Evolutionary conservation across 805 yeast species (phyloP).

Genomic region (Saccharomyces paradoxus): DNA sequence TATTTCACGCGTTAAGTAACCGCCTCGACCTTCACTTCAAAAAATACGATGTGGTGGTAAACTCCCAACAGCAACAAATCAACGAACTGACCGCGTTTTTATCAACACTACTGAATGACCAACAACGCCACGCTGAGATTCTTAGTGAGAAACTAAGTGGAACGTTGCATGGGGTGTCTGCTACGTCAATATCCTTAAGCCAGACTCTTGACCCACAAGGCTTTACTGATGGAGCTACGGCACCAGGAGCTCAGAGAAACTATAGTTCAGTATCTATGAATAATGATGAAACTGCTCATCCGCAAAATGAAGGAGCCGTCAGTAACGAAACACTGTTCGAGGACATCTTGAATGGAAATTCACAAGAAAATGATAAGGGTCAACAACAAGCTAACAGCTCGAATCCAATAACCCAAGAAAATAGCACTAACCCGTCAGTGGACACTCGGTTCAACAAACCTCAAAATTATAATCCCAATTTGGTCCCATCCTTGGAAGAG

Average conservation of each 20-base stretch:
- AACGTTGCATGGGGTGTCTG: conserved; percentile 19
- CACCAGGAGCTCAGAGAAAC: neutral
- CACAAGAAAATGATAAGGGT: neutral
- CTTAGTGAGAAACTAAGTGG: conserved; percentile 21
- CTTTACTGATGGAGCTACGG: neutral
- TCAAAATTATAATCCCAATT: neutral
- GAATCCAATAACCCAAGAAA: neutral
- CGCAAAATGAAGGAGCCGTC: neutral
- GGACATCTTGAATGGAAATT: neutral
- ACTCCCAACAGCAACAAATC: conserved; percentile 29
- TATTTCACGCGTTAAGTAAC: conserved; percentile 26
- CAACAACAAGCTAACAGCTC: neutral
- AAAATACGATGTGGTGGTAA: conserved; percentile 23
- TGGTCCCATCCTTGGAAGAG: neutral
- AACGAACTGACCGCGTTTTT: conserved; percentile 21
- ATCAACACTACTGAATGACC: conserved; percentile 23
- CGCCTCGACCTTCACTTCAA: conserved; percentile 28
- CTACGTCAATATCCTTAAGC: conserved; percentile 13
- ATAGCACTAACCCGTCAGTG: neutral
- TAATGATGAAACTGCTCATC: neutral
- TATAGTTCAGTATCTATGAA: neutral
- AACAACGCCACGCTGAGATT: conserved; percentile 23
- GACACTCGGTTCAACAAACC: neutral
- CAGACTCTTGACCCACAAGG: neutral
- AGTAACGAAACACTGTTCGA: neutral